A percentile compares a stretch with the other conserved stretches of the same genome.
These are phyloP conservation scores for Anthracocystis panici-leucophaei DNA, from an alignment of 1,284 basidiomycete genomes.

Conservation along the genomic window DNA sequence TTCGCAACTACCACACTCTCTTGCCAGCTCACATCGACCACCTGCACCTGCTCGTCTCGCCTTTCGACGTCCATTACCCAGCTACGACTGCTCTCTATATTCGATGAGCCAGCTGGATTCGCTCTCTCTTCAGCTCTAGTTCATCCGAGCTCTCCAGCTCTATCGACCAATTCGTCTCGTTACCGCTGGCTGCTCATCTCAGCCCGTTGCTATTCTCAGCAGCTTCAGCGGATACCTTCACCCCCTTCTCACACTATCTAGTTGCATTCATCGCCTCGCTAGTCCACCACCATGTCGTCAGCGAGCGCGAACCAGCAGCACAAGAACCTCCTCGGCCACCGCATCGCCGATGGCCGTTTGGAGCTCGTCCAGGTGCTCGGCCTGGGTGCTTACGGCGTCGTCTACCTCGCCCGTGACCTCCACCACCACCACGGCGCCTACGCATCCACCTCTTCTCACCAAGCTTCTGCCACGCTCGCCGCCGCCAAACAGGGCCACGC, in stretches of 20 bases:
- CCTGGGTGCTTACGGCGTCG: slow-evolving; percentile 93
- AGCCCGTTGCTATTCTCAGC: slow-evolving; percentile 12
- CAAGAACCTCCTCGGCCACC: slow-evolving; percentile 70
- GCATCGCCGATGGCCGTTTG: slow-evolving; percentile 73
- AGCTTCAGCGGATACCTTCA: background rate
- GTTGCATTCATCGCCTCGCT: slow-evolving; percentile 5
- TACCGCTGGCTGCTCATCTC: slow-evolving; percentile 18
- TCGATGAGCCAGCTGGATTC: slow-evolving; percentile 5
- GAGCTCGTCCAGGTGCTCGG: slow-evolving; percentile 91
- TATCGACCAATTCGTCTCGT: background rate
- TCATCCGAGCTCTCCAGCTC: background rate
- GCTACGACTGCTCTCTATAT: background rate
- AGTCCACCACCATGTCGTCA: slow-evolving; percentile 37
- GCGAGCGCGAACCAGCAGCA: slow-evolving; percentile 50
- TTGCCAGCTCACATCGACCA: slow-evolving; percentile 5
- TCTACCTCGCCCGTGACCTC: slow-evolving; percentile 76
- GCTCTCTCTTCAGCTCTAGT: background rate
- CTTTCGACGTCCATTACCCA: slow-evolving; percentile 3
- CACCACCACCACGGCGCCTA: slow-evolving; percentile 55
- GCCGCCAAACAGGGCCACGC: slow-evolving; percentile 53
- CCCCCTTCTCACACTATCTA: background rate
- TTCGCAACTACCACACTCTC: slow-evolving; percentile 7
- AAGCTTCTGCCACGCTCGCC: slow-evolving; percentile 43
- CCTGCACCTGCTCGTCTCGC: background rate
- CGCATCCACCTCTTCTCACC: slow-evolving; percentile 46